Base-by-base conservation (phyloP, 805 yeast genomes). In the Teunomyces tritomae region DNA sequence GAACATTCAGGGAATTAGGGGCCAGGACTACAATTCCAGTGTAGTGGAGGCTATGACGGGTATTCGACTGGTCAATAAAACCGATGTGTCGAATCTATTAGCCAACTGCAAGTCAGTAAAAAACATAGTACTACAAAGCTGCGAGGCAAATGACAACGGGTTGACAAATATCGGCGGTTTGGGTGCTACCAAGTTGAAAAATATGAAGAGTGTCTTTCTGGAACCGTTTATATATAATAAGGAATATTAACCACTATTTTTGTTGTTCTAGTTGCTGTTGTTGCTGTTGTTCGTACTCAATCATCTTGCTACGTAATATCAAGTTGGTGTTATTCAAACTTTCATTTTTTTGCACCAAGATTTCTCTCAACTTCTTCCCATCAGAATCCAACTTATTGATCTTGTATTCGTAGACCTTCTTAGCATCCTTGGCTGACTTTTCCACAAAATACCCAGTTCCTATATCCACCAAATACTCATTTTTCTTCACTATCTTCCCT, bases 361-460 rank as follows among this genome's bases (percentile, higher is more conserved):
- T 83, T 26, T 77, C 81, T 53, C 84, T 84, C 53, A 92, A 76
- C 58, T 89, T 89, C 13, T 76, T 77, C 5, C 88, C 76, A 64
- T 94, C 96, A 51, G 77, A 78, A 49, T 75, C 81, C 58, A 92
- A 70, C 53, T 92, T 91, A 24, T 70, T 70, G 48, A 90, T 80
- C 65, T 94, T 89, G 48, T 73, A 76, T 49, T 84, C 79, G 64
- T 89, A 92, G 59, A 89, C 92, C 46, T 64, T 66, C 51, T 80
- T 72, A 1, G 97, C 85, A 41, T 87, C 89, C 6, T 71, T 70
- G 0, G 81, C 79, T 43, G 66, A 66, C 67, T 94, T 94, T 62
- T 89, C 96, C 13, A 90, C 91, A 62, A 79, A 94, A 63, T 94
- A 94, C 2, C 98, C 98, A 0, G 99, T 94, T 30, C 99, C 99